Conservation (phyloP, 208 protist species). For the Angomonas ambiguus region DNA sequence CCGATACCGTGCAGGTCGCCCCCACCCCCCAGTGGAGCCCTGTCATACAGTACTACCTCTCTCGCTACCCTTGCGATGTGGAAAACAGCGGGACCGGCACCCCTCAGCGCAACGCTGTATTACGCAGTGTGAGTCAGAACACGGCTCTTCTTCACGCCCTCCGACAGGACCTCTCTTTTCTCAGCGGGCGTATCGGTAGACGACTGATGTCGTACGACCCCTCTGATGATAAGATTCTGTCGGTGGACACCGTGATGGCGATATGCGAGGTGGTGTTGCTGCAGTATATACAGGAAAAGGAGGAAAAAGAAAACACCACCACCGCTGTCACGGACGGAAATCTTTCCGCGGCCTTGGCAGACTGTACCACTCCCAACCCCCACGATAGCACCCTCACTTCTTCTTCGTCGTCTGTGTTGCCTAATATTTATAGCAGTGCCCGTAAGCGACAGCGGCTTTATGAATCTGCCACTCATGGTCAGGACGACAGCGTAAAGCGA, state of each 20-base stretch:
- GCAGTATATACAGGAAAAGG: constrained; percentile 10
- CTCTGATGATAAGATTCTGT: constrained; percentile 43
- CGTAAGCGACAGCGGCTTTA: no score
- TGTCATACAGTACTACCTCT: no score
- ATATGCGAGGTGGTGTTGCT: constrained; percentile 41
- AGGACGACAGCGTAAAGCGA: constrained; percentile 3
- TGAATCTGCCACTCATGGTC: no score
- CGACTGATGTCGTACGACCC: constrained; percentile 65
- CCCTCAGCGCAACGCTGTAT: neutral
- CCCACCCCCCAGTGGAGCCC: neutral
- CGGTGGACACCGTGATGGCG: constrained; percentile 52
- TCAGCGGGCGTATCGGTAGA: constrained; percentile 39
- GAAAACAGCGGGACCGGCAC: neutral
- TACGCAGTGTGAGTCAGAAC: neutral
- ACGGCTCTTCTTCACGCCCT: neutral
- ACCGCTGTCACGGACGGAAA: no score
- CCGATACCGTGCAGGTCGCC: neutral
- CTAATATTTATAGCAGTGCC: no score
- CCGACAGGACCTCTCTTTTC: constrained; percentile 18
- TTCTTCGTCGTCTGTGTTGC: neutral
- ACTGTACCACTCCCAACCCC: no score
- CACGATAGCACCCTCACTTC: neutral
- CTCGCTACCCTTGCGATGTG: neutral
- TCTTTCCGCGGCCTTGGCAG: no score
- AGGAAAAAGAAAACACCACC: neutral